These are phyloP conservation scores for Mortierella sp. DNA, from an alignment of 371 early-diverging fungal species.

Conservation along the genomic window DNA sequence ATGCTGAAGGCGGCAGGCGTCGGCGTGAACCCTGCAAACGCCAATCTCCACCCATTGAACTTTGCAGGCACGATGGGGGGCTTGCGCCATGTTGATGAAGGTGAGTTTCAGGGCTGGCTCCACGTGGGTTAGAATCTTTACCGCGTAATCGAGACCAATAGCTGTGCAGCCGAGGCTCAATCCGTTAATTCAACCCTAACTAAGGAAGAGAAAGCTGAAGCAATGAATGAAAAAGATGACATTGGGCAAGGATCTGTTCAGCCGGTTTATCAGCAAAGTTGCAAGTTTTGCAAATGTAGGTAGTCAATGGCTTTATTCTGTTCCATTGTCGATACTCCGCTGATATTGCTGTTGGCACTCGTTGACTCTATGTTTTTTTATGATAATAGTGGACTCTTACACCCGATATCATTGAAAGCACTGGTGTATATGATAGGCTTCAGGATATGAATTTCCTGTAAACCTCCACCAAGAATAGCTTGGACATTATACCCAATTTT, in stretches of 20 bases:
- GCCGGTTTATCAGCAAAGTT: constrained; percentile 33
- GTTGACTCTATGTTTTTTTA: not conserved
- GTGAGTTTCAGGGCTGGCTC: constrained; percentile 36
- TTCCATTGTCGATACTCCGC: not conserved
- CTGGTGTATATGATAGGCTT: constrained; percentile 28
- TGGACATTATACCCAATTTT: not conserved
- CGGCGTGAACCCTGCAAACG: constrained; percentile 16
- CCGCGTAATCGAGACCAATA: not conserved
- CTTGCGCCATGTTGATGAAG: constrained; percentile 21
- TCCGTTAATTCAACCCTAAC: not conserved
- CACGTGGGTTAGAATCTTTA: constrained; percentile 14
- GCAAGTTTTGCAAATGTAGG: constrained; percentile 36
- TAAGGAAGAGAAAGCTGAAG: not conserved
- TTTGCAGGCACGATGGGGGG: constrained; percentile 19
- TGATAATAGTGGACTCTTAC: constrained; percentile 25
- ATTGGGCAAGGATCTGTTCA: constrained; percentile 26
- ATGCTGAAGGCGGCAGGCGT: not conserved
- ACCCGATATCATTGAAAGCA: constrained; percentile 25
- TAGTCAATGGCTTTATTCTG: not conserved
- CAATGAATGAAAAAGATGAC: not conserved
- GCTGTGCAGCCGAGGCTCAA: not conserved
- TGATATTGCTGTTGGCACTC: not conserved
- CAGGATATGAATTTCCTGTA: constrained; percentile 20
- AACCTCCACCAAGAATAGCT: not conserved
- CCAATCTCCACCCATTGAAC: constrained; percentile 13